Evolutionary conservation across 2,329 filamentous ascomycete species (phyloP).

Genomic region (Venturia aucupariae): DNA sequence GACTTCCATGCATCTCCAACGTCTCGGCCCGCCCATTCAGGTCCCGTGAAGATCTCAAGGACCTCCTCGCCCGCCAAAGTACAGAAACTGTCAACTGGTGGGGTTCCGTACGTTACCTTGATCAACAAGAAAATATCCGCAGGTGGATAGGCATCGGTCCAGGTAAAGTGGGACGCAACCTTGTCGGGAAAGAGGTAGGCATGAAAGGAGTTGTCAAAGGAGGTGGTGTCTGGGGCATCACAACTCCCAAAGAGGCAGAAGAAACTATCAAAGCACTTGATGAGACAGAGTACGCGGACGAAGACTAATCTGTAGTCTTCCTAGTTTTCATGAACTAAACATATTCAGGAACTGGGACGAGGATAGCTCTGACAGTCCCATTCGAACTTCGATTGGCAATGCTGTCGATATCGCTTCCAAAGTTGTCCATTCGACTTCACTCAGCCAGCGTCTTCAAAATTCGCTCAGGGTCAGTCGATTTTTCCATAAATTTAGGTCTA

Average conservation of each 20-base stretch:
- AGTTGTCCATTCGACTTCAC: background rate
- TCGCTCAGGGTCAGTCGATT: background rate
- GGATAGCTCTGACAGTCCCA: background rate
- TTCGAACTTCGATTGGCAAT: background rate
- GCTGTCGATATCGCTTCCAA: background rate
- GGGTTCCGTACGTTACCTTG: conserved; percentile 82
- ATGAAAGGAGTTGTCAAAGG: conserved; percentile 78
- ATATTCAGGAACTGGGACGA: conserved; percentile 10
- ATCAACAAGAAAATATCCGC: conserved; percentile 70
- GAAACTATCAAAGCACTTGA: conserved; percentile 37
- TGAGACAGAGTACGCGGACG: conserved; percentile 33
- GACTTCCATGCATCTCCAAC: conserved; percentile 75
- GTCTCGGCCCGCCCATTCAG: conserved; percentile 71
- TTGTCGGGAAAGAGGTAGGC: conserved; percentile 91
- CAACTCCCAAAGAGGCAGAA: conserved; percentile 55
- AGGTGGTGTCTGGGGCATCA: conserved; percentile 88
- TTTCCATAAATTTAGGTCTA: background rate
- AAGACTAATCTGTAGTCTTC: conserved; percentile 22
- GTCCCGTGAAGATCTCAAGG: conserved; percentile 64
- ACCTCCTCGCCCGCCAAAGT: conserved; percentile 69
- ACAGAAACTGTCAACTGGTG: conserved; percentile 94
- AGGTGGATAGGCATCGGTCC: conserved; percentile 90
- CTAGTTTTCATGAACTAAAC: conserved; percentile 4
- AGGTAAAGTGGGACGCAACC: conserved; percentile 84
- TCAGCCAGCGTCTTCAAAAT: background rate